Base-by-base conservation (phyloP, 2,329 filamentous ascomycete species). In the Aureobasidium sp. region DNA sequence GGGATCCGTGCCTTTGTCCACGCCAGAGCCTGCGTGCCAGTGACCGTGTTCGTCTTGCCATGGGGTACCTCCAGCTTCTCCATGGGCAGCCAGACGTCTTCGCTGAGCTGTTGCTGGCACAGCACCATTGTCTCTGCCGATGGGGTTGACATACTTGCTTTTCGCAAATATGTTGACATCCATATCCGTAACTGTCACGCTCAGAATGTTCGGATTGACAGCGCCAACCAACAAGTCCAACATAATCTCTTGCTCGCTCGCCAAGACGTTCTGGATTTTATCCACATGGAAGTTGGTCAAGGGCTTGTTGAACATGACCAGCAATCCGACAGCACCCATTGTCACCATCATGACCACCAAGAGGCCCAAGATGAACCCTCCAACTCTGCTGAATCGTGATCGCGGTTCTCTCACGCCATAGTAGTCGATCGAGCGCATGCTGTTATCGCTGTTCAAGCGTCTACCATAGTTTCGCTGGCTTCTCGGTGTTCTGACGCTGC, bases 81-180 rank as follows among this genome's bases (percentile, higher is more conserved):
- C 36, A 23, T 27, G 50, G 6, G 36, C n/a, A 17, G 5, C 9
- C 23, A 32, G 2, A 13, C 61, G 61, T 50, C 60, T 36, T 23
- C 39, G 51, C 26, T 32, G 52, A 7, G 48, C 52, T 48, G 42
- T 63, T 39, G 47, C 29, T 32, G 29, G 57, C n/a, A 51, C 3
- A 3, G 23, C 12, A 17, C 57, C 57, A 7, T 48, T 27, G 29
- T 53, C 51, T 36, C 36, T 42, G 37, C 55, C 42, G 37, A 61
- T 56, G 27, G 63, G 50, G n/a, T 90, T 89, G 13, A 93, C 89
- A 71, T 93, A 89, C 64, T 89, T 90, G 64, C 91, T 97, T 75
- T 95, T 96, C 34, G 94, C 94, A 74, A 97, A 97, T 36, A 99
- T 84, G 70, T 95, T 91, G 62, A 97, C 81, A 72, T 97, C 91